Evolutionary conservation across 164 flowering plant genomes (phyloP).

Genomic region (Stephania yunnanensis): DNA sequence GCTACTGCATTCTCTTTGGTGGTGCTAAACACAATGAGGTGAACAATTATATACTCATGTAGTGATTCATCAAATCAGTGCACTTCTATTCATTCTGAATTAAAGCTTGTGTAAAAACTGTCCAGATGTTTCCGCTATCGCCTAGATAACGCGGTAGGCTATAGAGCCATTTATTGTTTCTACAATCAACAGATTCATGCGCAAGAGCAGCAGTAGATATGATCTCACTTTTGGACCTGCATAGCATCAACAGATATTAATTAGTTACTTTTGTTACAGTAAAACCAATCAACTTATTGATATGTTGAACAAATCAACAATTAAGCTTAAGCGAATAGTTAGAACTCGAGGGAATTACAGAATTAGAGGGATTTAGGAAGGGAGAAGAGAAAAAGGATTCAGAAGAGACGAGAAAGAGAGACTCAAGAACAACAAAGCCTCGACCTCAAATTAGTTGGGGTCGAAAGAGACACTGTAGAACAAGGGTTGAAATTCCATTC

Average conservation of each 20-base stretch:
- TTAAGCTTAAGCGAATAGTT: not conserved
- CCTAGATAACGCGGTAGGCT: conserved; percentile 44
- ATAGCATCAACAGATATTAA: not conserved
- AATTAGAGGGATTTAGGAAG: not conserved
- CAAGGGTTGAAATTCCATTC: no score
- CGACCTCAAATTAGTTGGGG: no score
- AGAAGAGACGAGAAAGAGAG: no score
- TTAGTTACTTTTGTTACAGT: not conserved
- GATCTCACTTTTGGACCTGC: conserved; percentile 75
- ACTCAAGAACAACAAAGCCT: no score
- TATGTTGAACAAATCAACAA: not conserved
- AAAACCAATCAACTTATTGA: not conserved
- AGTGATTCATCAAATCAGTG: not conserved
- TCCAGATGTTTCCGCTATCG: not conserved
- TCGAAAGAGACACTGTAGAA: no score
- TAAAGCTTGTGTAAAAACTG: not conserved
- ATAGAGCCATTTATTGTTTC: conserved; percentile 57
- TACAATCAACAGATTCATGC: conserved; percentile 51
- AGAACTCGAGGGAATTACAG: no score
- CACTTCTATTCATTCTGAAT: not conserved
- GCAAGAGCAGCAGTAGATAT: conserved; percentile 54
- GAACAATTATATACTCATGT: not conserved
- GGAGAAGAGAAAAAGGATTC: not conserved
- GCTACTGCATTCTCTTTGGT: no score
- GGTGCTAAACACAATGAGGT: not conserved